These are phyloP conservation scores for Xylaria sp. DNA, from an alignment of 495 filamentous ascomycete species.

Conservation along the genomic window DNA sequence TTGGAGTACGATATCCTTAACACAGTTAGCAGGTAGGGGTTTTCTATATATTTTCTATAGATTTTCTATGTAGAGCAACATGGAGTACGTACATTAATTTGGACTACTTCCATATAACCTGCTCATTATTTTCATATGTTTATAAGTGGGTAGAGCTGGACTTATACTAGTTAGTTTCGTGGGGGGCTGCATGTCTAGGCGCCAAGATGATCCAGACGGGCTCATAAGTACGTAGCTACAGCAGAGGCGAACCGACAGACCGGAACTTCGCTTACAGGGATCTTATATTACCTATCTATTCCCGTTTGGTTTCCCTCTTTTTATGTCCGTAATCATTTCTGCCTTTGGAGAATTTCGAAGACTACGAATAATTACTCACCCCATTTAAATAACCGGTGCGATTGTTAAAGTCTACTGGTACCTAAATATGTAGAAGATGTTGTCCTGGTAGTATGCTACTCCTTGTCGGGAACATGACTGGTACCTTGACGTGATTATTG, in stretches of 20 bases:
- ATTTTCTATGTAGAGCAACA: no score
- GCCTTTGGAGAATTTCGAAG: neutral
- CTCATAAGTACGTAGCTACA: no score
- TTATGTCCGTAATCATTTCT: neutral
- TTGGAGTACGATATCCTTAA: no score
- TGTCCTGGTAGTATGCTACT: neutral
- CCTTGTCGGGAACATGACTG: neutral
- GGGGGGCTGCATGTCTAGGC: neutral
- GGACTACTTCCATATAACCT: neutral
- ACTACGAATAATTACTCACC: no score
- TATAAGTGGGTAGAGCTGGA: neutral
- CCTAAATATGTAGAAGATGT: no score
- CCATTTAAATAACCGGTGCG: neutral
- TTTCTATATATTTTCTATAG: neutral
- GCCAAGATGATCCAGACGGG: neutral
- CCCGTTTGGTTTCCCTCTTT: neutral
- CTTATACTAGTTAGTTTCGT: neutral
- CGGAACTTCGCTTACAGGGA: slow-evolving; percentile 1
- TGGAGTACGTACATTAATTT: no score
- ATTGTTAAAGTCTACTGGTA: no score
- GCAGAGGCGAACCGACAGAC: slow-evolving; percentile 12
- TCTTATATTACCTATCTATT: neutral
- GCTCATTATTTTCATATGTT: neutral
- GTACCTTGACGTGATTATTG: neutral
- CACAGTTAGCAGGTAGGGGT: neutral